A percentile compares a stretch with the other conserved stretches of the same genome.
These are phyloP conservation scores for Hypoxylon sp. DNA, from an alignment of 2,329 filamentous ascomycete species.

Conservation along the genomic window DNA sequence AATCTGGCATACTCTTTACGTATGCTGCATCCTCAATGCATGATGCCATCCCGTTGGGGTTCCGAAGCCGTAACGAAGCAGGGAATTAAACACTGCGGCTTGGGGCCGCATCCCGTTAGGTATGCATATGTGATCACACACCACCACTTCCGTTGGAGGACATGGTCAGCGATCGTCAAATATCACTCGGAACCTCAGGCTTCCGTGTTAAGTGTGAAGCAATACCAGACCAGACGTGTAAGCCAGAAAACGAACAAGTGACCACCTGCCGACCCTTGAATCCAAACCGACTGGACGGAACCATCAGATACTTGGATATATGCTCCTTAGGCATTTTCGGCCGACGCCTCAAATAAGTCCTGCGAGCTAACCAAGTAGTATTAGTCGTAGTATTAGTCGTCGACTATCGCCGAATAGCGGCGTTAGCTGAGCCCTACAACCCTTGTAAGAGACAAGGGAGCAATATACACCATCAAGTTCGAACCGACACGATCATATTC, in stretches of 20 bases:
- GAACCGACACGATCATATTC: no score
- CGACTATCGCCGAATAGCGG: conserved; percentile 10
- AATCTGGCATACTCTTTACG: conserved; percentile 14
- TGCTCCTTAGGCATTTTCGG: background rate
- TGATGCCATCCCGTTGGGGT: background rate
- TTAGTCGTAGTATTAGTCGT: conserved; percentile 7
- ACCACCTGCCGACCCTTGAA: background rate
- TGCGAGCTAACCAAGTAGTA: background rate
- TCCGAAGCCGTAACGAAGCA: conserved; percentile 2
- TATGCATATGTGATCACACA: conserved; percentile 2
- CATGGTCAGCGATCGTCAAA: conserved; percentile 20
- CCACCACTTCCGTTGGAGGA: background rate
- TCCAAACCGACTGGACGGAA: background rate
- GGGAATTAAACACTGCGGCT: background rate
- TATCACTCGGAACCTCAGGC: conserved; percentile 5
- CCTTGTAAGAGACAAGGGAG: conserved; percentile 26
- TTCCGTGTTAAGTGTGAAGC: conserved; percentile 15
- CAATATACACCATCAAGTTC: background rate
- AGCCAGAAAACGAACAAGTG: conserved; percentile 11
- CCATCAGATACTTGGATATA: background rate
- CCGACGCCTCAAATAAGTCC: background rate
- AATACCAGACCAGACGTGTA: conserved; percentile 11
- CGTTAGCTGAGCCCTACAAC: conserved; percentile 6
- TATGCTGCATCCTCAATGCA: conserved; percentile 10
- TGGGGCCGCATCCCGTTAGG: background rate